Base-by-base conservation (phyloP, 257 asterid species). In the Avicennia marina region DNA sequence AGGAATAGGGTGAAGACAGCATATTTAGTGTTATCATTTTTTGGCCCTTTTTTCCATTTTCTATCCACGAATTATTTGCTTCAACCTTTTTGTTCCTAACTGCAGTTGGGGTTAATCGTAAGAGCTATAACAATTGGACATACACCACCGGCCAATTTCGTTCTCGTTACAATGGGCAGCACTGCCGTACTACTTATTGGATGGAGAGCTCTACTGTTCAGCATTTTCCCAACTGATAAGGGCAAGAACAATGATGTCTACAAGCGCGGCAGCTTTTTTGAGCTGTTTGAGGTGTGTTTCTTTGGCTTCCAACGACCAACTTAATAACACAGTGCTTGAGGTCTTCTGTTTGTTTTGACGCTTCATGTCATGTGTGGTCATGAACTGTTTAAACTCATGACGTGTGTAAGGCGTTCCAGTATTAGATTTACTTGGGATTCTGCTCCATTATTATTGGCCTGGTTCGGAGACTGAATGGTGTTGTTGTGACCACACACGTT, bases 121-220 rank as follows among this genome's bases (percentile, higher is more conserved):
- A 77, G 97, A 66, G 66, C 90, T 12, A 53, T 56, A 22, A 22
- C 85, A 11, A 74, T 73, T 13, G 94, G 98, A 4, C 95, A 89
- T 59, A 33, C 68, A 34, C 98, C 94, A 16, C 85, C 94, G 11
- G 72, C 68, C 57, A 83, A 76, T 72, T 91, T 85, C 64, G 66
- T 85, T 7, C 49, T 82, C 38, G 94, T 83, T 43, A 83, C 98
- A 33, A 80, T 88, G 95, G 97, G 93, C 61, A 91, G 94, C 82
- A 91, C 98, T 1, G 95, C 85, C 22, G 66, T 81, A 31, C 54
- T 91, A 56, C 93, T 91, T 31, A 66, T 91, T 51, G 96, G 95
- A 42, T 85, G 96, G 96, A 73, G 98, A 66, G 71, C 94, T 1
- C 67, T 88, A 38, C 43, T 88, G 38, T 77, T 61, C 62, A 85